A percentile compares a stretch with the other conserved stretches of the same genome.
Conservation (phyloP, 2,329 filamentous ascomycete genomes). For the Pseudogymnoascus sp. region DNA sequence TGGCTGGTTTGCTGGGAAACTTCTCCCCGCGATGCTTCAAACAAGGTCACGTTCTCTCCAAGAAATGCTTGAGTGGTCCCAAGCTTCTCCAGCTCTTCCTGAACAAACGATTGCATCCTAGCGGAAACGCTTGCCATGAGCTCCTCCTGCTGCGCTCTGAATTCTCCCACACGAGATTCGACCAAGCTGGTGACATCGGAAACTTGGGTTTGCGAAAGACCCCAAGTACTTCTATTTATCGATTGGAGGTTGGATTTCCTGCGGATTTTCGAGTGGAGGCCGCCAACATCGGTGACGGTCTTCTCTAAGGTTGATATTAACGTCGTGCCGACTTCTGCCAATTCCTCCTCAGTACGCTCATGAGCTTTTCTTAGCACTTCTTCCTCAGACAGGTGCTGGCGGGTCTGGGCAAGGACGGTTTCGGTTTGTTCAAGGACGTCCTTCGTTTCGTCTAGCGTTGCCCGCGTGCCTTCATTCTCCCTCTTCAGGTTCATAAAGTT, state of each 20-base stretch:
- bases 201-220: slow-evolving; percentile 67
- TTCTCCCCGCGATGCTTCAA: slow-evolving; percentile 60
- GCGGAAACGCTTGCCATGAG: slow-evolving; percentile 61
- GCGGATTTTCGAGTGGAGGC: slow-evolving; percentile 77
- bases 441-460: slow-evolving; percentile 70
- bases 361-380: slow-evolving; percentile 74
- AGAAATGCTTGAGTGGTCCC: slow-evolving; percentile 63
- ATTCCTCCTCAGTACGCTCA: slow-evolving; percentile 71
- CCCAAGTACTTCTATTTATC: slow-evolving; percentile 74
- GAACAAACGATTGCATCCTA: slow-evolving; percentile 71
- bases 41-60: slow-evolving; percentile 58
- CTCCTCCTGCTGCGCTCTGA: slow-evolving; percentile 65
- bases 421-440: slow-evolving; percentile 82
- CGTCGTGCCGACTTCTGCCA: slow-evolving; percentile 65
- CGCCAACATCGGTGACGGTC: slow-evolving; percentile 73
- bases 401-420: slow-evolving; percentile 70
- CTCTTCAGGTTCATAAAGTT: slow-evolving; percentile 85
- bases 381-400: slow-evolving; percentile 71
- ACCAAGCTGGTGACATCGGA: slow-evolving; percentile 69
- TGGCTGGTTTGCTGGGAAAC: slow-evolving; percentile 60
- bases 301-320: slow-evolving; percentile 71
- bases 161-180: slow-evolving; percentile 65
- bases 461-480: slow-evolving; percentile 72
- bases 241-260: slow-evolving; percentile 78
- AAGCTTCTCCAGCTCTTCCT: slow-evolving; percentile 65